Evolutionary conservation across 2,329 filamentous ascomycete genomes (phyloP), one percentile per base, ranked within the genome.

Genomic region (Cytospora mali): DNA sequence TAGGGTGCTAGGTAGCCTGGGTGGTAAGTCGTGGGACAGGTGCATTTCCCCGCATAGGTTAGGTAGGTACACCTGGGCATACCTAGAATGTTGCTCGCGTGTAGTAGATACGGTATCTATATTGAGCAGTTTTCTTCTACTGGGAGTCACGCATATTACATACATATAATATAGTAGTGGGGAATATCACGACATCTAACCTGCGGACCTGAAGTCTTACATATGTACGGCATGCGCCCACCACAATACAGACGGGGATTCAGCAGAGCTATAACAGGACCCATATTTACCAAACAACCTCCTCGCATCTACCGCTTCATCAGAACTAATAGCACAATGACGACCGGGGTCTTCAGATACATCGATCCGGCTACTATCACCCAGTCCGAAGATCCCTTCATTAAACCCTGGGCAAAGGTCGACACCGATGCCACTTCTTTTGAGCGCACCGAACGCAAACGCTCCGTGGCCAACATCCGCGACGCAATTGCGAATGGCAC

Each of bases 331-430:
- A 49, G 27, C 51, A 54, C 14, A 35, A 23, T 25, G 14, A 46
- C 42, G 42, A 46, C 42, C n/a, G 42, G 42, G 3, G 6, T 23
- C 2, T 88, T 89, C 76, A 81, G 81, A 64, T 85, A 89, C 74
- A 85, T 88, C 66, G 86, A 89, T 70, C 76, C 80, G 1, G 69
- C 77, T 1, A 80, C 80, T 25, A 80, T 76, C 52, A 57, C 61
- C 21, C 62, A 64, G 49, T 60, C 55, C 58, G 65, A 80, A 65
- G 75, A 69, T 5, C 66, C 69, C 18, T 69, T 75, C 67, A 74
- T 74, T 59, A 86, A 86, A 70, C 83, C 86, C 1, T 90, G 87
- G 87, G 71, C 76, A 68, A 90, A 90, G 69, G 87, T 90, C 46
- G 87, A 90, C 70, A 81, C 80, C 0, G 81, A 82, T 49, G 81